Percentiles rank a stretch among this genome's conserved stretches.
These are phyloP conservation scores for Ganoderma lucidum DNA, from an alignment of 1,284 basidiomycete species.

Conservation along the genomic window DNA sequence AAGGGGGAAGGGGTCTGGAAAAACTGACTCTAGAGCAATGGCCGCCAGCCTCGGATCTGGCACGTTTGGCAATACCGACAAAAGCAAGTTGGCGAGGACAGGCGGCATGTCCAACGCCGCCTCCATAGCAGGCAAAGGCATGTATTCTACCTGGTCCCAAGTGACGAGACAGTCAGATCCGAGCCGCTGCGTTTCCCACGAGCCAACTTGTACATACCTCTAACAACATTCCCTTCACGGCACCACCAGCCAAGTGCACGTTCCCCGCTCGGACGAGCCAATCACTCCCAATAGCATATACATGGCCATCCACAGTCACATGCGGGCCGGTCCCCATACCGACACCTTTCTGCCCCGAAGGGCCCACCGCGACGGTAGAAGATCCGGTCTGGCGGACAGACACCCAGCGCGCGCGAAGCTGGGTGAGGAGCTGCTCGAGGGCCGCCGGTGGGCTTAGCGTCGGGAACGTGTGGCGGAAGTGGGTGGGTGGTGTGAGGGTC, in stretches of 20 bases:
- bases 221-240: conserved; percentile 78
- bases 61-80: conserved; percentile 75
- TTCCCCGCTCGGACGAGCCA: conserved; percentile 84
- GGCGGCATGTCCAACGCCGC: conserved; percentile 71
- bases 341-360: conserved; percentile 32
- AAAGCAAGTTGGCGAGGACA: conserved; percentile 73
- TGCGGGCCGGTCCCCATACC: conserved; percentile 65
- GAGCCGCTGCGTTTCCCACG: too few species aligned
- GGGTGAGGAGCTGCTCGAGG: conserved; percentile 73
- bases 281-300: conserved; percentile 77
- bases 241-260: conserved; percentile 75
- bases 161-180: not conserved
- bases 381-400: conserved; percentile 60
- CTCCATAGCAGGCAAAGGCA: conserved; percentile 68
- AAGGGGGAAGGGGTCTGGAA: not conserved
- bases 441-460: conserved; percentile 75
- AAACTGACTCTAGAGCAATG: conserved; percentile 58
- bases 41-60: conserved; percentile 74
- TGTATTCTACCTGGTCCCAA: conserved; percentile 70
- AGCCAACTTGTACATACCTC: conserved; percentile 56
- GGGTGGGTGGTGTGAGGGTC: conserved; percentile 54
- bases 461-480: conserved; percentile 77
- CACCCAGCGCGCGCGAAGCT: conserved; percentile 77
- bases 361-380: conserved; percentile 28
- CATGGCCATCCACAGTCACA: conserved; percentile 70